Percentiles rank a stretch among this genome's conserved stretches.
Evolutionary conservation across 2,329 filamentous ascomycete genomes (phyloP).

Genomic region (Sporothrix sp.): DNA sequence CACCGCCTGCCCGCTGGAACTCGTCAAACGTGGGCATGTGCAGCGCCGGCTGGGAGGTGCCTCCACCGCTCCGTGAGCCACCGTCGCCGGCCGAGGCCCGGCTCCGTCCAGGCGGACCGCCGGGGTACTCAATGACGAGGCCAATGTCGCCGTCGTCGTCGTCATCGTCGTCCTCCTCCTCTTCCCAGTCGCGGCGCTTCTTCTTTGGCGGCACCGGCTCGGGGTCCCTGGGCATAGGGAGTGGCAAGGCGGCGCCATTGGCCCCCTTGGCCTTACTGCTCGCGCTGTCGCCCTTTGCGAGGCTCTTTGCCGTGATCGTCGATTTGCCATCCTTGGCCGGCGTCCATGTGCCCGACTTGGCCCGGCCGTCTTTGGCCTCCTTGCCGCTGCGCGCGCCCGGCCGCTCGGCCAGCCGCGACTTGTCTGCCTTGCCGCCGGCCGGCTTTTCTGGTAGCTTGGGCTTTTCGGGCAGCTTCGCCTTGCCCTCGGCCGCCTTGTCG

Average conservation of each 20-base stretch:
- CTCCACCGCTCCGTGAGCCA: not conserved
- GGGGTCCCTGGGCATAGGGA: slow-evolving; percentile 4
- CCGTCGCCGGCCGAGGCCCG: too few relatives aligned
- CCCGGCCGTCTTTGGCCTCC: not conserved
- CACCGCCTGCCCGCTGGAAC: slow-evolving; percentile 15
- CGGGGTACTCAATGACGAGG: slow-evolving; percentile 51
- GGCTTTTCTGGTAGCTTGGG: slow-evolving; percentile 8
- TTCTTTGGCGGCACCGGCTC: slow-evolving; percentile 19
- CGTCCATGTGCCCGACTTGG: not conserved
- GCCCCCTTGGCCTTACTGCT: not conserved
- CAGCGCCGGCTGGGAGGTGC: slow-evolving; percentile 1
- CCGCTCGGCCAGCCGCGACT: not conserved
- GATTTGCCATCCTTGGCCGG: not conserved
- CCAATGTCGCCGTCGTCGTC: slow-evolving; percentile 48
- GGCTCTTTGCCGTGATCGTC: not conserved
- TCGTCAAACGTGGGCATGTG: slow-evolving; percentile 18
- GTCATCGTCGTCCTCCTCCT: slow-evolving; percentile 41
- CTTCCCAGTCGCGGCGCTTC: slow-evolving; percentile 26
- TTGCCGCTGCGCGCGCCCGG: not conserved
- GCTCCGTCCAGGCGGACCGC: slow-evolving; percentile 27
- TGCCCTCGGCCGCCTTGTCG: not conserved
- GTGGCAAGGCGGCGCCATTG: slow-evolving; percentile 16
- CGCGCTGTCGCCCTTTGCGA: slow-evolving; percentile 14
- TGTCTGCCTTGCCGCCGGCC: not conserved
- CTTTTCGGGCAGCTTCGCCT: slow-evolving; percentile 4